These are phyloP conservation scores for Volvox carteri DNA, from an alignment of 163 green algal species.

Conservation along the genomic window DNA sequence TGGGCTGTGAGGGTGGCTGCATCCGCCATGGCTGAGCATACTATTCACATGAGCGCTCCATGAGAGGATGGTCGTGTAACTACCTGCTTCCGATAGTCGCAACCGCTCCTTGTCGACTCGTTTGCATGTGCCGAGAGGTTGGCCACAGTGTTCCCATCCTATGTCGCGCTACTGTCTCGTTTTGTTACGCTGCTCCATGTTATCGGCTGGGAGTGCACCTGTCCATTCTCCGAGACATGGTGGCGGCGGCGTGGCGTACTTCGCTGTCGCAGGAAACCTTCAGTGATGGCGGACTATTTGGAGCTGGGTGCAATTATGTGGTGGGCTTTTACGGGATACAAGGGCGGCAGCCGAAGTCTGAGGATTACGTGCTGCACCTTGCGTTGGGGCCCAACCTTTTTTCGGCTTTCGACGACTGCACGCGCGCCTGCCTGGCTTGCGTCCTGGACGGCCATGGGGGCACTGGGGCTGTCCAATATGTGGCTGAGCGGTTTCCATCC, in stretches of 20 bases:
- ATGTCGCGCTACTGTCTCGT: too few species aligned
- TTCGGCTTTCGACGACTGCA: slow-evolving; percentile 46
- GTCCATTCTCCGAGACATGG: not conserved
- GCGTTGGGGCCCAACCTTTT: slow-evolving; percentile 44
- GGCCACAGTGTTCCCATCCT: too few species aligned
- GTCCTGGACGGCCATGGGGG: slow-evolving; percentile 50
- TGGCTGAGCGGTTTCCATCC: slow-evolving; percentile 42
- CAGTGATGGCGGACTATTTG: slow-evolving; percentile 18
- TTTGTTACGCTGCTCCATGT: too few species aligned
- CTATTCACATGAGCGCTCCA: too few species aligned
- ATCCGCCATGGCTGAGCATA: too few species aligned
- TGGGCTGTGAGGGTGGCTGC: too few species aligned
- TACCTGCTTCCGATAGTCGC: not conserved
- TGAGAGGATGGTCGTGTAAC: too few species aligned
- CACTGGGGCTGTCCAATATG: slow-evolving; percentile 41
- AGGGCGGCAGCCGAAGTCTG: slow-evolving; percentile 21
- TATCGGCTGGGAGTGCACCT: too few species aligned
- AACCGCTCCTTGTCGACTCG: not conserved
- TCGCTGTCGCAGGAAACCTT: slow-evolving; percentile 16
- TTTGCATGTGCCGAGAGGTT: not conserved
- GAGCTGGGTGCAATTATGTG: slow-evolving; percentile 29
- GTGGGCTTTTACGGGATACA: slow-evolving; percentile 35
- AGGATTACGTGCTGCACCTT: slow-evolving; percentile 48
- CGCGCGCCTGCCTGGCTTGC: slow-evolving; percentile 41
- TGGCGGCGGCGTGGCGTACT: not conserved